Conservation (phyloP, 2,329 filamentous ascomycete species). For the Stachybotrys chlorohalonatus region DNA sequence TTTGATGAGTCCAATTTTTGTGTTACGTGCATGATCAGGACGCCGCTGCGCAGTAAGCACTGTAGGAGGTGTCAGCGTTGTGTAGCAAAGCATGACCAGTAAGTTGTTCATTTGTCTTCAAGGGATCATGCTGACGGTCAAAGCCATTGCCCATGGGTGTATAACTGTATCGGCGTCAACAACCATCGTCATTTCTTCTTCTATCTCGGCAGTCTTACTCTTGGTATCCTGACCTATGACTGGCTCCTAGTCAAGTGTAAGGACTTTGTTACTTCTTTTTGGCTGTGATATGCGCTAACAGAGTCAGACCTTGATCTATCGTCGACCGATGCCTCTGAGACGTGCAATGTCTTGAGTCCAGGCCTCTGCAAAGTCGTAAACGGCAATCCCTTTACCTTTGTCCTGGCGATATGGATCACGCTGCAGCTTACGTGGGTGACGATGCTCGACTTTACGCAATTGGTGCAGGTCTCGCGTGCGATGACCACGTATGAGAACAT, state of each 20-base stretch:
- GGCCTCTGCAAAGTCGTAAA: conserved; percentile 67
- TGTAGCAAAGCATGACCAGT: conserved; percentile 96
- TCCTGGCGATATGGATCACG: conserved; percentile 69
- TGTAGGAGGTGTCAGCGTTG: conserved; percentile 87
- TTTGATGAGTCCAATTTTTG: conserved; percentile 95
- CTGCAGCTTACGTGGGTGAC: conserved; percentile 90
- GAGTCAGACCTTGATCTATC: conserved; percentile 53
- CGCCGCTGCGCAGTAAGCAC: conserved; percentile 89
- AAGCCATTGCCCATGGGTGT: conserved; percentile 95
- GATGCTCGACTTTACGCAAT: conserved; percentile 94
- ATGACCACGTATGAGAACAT: conserved; percentile 98
- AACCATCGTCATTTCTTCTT: conserved; percentile 94
- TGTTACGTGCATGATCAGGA: conserved; percentile 87
- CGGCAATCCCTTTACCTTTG: conserved; percentile 74
- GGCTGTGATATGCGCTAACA: conserved; percentile 3
- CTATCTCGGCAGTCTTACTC: conserved; percentile 70
- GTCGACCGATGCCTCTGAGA: conserved; percentile 39
- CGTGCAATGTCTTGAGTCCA: conserved; percentile 70
- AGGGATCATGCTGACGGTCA: conserved; percentile 11
- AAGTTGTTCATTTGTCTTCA: conserved; percentile 24
- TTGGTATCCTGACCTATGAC: conserved; percentile 66
- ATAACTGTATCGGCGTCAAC: conserved; percentile 92
- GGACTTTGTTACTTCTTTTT: conserved; percentile 15
- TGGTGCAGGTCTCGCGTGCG: conserved; percentile 83
- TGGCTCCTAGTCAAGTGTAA: conserved; percentile 64